Base-by-base conservation (phyloP, 768 basidiomycete species). In the Roridomyces roridus region DNA sequence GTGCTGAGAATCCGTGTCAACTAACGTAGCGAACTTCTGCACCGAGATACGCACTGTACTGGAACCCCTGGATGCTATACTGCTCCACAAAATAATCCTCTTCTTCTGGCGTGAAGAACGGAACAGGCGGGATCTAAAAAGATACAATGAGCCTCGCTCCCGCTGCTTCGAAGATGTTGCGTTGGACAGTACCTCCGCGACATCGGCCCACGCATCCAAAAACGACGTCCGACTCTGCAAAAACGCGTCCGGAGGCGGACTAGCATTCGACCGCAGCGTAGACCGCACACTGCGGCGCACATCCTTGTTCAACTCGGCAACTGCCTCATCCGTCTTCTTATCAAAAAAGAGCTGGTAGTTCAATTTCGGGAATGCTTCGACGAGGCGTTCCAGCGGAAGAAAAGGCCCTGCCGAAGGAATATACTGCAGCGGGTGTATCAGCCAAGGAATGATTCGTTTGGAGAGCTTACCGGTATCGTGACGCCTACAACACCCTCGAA, bases 21-120 rank as follows among this genome's bases (percentile, higher is more conserved):
- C 12, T 29, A 35, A 36, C 43, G 24, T 28, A 26, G 26, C n/a
- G 24, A 18, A 42, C 15, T 23, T n/a, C 6, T 26, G 18, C 43
- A 8, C 11, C 43, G 21, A 28, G 35, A 24, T 12, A 73, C 86
- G 21, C 60, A 90, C 90, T 87, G 52, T 84, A 66, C 46, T 75
- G 72, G 63, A 91, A 90, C 0, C 85, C 84, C 60, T 84, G 85
- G 10, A 73, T 72, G 36, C 65, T 65, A 60, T 83, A 91, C 59
- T 86, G 83, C 46, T 88, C 79, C 0, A 89, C 80, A 55, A 89
- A 83, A 64, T 90, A 91, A 62, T 87, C 82, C 63, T 91, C 89
- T 67, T 91, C 86, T 10, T 80, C 79, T 0, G 64, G 39, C 0
- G 80, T 78, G 40, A 91, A 80, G 70, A 85, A 91, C 0, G 84